Base-by-base conservation (phyloP, 2,329 filamentous ascomycete species). In the Chalaropsis ovoidea region DNA sequence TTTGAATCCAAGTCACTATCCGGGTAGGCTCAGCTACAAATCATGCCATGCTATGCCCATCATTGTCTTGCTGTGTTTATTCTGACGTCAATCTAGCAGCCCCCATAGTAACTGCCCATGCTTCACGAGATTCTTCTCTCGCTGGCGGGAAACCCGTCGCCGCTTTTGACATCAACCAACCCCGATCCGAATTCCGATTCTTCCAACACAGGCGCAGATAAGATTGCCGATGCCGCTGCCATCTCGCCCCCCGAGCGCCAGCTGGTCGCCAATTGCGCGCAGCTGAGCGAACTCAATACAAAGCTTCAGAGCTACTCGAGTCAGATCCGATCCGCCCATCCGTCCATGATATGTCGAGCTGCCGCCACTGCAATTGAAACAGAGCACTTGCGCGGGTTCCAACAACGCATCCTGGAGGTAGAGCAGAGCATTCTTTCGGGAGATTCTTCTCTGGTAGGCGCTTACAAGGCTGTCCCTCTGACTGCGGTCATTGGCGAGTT, bases 121-220 rank as follows among this genome's bases (percentile, higher is more conserved):
- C 89, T 99, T 75, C 94, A 97, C 83, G 94, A 99, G 81, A 90
- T 99, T 78, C 86, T 97, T 76, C 87, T 99, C 76, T 93, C 92
- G 75, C 86, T 97, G 76, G 95, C 92, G 72, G 93, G 94, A 70
- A 90, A 97, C 77, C 88, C 89, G 69, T 96, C 93, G 69, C 88
- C 91, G 70, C 84, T 97, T 73, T 88, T 96, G 39, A 39, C 52
- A 13, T n/a, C 64, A 19, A 61, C 66, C n/a, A 42, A 49, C 13
- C 7, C 47, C 39, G 73, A 77, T 70, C 74, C 78, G 69, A 71
- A 71, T 47, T 22, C 52, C n/a, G 45, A n/a, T 49, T 49, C 45
- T 49, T 45, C 62, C 13, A 65, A 60, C 71, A 72, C 76, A 71
- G 74, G 77, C 72, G 42, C 61, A 27, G 24, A 47, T 15, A 31